A percentile compares a stretch with the other conserved stretches of the same genome.
These are phyloP conservation scores for Hemileccinum impolitum DNA, from an alignment of 768 basidiomycete species.

Conservation along the genomic window DNA sequence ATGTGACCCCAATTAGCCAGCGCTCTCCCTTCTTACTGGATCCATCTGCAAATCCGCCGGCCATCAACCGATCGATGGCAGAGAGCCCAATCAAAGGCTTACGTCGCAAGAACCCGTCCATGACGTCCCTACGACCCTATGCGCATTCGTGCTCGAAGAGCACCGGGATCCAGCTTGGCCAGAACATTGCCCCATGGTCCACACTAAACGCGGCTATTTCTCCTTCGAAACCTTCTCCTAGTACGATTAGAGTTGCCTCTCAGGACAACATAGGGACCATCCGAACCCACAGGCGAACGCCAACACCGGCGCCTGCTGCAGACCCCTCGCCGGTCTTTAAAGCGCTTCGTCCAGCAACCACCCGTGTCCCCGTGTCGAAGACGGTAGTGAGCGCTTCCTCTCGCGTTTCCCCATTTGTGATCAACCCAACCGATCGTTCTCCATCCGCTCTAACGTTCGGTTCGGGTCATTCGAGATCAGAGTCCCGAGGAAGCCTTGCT, in stretches of 20 bases:
- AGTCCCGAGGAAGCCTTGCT: slow-evolving; percentile 18
- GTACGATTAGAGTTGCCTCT: slow-evolving; percentile 17
- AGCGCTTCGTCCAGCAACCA: slow-evolving; percentile 50
- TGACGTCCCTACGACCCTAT: slow-evolving; percentile 51
- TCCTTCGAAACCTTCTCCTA: slow-evolving; percentile 33
- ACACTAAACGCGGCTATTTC: slow-evolving; percentile 40
- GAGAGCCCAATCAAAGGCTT: slow-evolving; percentile 38
- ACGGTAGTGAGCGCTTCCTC: slow-evolving; percentile 24
- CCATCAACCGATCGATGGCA: slow-evolving; percentile 23
- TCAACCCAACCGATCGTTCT: slow-evolving; percentile 16
- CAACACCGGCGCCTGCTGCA: slow-evolving; percentile 55
- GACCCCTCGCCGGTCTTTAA: slow-evolving; percentile 60
- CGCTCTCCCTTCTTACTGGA: slow-evolving; percentile 18
- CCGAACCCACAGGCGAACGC: slow-evolving; percentile 47
- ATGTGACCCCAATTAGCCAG: slow-evolving; percentile 41
- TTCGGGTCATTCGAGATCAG: slow-evolving; percentile 30
- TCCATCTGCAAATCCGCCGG: slow-evolving; percentile 28
- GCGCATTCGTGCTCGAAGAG: slow-evolving; percentile 31
- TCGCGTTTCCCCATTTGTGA: slow-evolving; percentile 25
- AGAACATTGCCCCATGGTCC: slow-evolving; percentile 65
- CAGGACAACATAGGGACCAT: slow-evolving; percentile 25
- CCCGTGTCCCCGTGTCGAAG: slow-evolving; percentile 20
- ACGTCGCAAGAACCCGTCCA: slow-evolving; percentile 38
- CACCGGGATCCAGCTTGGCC: slow-evolving; percentile 36
- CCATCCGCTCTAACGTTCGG: slow-evolving; percentile 39